phyloP scores from a whole-genome alignment of 1,284 basidiomycete genomes.

The Rhodotorula sp. region DNA sequence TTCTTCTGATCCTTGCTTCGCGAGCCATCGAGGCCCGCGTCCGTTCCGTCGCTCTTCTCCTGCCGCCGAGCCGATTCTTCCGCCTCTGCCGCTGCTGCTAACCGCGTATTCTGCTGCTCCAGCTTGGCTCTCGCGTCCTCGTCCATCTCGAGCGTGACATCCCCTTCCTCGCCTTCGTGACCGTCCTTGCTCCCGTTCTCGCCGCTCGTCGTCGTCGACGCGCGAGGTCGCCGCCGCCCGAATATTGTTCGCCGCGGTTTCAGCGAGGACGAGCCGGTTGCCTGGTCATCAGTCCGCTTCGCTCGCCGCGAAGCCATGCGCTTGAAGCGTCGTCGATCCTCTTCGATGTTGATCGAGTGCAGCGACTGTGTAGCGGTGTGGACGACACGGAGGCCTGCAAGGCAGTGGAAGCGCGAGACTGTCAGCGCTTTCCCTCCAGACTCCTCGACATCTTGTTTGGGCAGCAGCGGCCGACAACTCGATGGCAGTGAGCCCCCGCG shows the following conservation, averaged over 20 bases:
- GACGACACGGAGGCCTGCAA: constrained; percentile 68
- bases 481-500: too few species aligned
- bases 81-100: constrained; percentile 33
- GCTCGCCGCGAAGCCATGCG: constrained; percentile 40
- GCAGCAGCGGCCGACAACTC: too few species aligned
- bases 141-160: constrained; percentile 14
- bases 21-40: not conserved
- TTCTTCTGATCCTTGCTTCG: constrained; percentile 18
- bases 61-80: constrained; percentile 35
- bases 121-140: constrained; percentile 28
- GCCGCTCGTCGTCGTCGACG: constrained; percentile 7
- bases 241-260: constrained; percentile 37
- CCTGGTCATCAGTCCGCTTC: constrained; percentile 14
- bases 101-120: constrained; percentile 33
- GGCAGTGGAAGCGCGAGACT: too few species aligned
- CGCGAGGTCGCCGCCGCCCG: constrained; percentile 31
- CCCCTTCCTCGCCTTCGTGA: not conserved
- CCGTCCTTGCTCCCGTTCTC: constrained; percentile 3
- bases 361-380: constrained; percentile 83
- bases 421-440: too few species aligned
- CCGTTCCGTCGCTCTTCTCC: constrained; percentile 30
- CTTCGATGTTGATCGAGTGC: constrained; percentile 75
- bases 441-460: too few species aligned
- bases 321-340: constrained; percentile 61
- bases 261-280: constrained; percentile 33